These are phyloP conservation scores for Fagus sylvatica DNA, from an alignment of 306 rosid species.

Conservation along the genomic window DNA sequence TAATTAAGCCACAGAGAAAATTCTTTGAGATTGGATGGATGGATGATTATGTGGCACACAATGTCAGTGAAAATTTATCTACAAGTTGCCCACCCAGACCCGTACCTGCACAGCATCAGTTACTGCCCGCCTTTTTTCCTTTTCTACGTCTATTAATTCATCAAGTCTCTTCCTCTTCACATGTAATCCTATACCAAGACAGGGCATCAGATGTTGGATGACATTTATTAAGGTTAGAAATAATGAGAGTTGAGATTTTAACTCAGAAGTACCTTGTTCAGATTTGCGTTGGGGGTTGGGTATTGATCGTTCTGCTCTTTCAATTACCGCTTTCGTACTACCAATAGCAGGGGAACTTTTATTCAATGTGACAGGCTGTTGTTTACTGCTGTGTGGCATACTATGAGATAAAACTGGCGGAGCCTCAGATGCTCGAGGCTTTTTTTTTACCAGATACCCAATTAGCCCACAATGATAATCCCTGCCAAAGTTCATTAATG, in stretches of 20 bases:
- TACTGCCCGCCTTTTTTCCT: slow-evolving; percentile 39
- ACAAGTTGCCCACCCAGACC: slow-evolving; percentile 45
- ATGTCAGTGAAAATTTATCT: not conserved
- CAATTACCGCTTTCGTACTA: slow-evolving; percentile 18
- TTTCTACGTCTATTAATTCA: slow-evolving; percentile 33
- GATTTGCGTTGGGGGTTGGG: slow-evolving; percentile 28
- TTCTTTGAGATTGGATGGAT: slow-evolving; percentile 2
- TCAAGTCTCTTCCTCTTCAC: slow-evolving; percentile 57
- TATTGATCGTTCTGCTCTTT: slow-evolving; percentile 28
- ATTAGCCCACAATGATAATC: slow-evolving; percentile 63
- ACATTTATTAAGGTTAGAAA: slow-evolving; percentile 12
- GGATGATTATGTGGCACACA: not conserved
- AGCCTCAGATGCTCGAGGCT: slow-evolving; percentile 15
- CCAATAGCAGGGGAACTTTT: slow-evolving; percentile 25
- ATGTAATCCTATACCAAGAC: slow-evolving; percentile 40
- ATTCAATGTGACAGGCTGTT: slow-evolving; percentile 28
- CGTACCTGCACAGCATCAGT: slow-evolving; percentile 29
- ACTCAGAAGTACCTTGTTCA: slow-evolving; percentile 45
- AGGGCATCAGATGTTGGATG: slow-evolving; percentile 17
- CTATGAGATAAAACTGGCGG: slow-evolving; percentile 15
- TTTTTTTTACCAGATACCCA: slow-evolving; percentile 60
- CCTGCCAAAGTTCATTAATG: slow-evolving; percentile 48
- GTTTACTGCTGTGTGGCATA: slow-evolving; percentile 25
- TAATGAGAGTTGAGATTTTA: slow-evolving; percentile 17
- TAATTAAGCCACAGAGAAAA: not conserved